Base-by-base conservation (phyloP, 257 asterid genomes). In the Eucommia ulmoides region DNA sequence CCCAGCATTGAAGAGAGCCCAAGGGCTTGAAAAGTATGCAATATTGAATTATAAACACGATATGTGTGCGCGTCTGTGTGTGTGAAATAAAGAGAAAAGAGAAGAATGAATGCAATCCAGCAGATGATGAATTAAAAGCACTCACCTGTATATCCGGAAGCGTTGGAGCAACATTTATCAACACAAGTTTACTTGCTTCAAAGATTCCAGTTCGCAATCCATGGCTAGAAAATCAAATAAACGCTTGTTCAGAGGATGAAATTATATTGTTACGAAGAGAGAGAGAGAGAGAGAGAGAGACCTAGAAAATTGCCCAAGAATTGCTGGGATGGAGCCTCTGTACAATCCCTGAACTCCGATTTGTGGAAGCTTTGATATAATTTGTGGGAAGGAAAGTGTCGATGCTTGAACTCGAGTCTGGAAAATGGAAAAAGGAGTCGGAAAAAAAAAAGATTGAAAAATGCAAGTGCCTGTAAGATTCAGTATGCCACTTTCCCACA, bases 331-430 rank as follows among this genome's bases (percentile, higher is more conserved):
- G 12, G 99, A 91, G 11, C 99, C 99, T 55, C 89, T 74, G 67
- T 91, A 91, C 25, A 91, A 64, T 63, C 94, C 97, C 12, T 72
- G 83, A 38, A 68, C 72, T 59, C 99, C 99, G 62, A 83, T 58
- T 67, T 86, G 83, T 24, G 95, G 95, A 69, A 91, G 83, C 77
- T 75, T 86, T 24, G 99, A 54, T 58, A 91, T 51, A 68, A 91
- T 77, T 67, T 83, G 92, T 17, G 94, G 82, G 61, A 91, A 81
- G 45, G 77, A 64, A 66, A 91, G 94, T 25, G 95, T 81, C 60
- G 99, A 86, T 60, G 99, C 96, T 83, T 91, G 99, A 26, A 91
- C 87, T 54, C 77, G 76, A 54, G 99, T 91, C 99, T 91, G 86
- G 65, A 33, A 65, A 67, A 55, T n/a, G n/a, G n/a, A n/a, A n/a